Conservation (phyloP, 352 stramenopile genomes). For the Phytophthora idaei region DNA sequence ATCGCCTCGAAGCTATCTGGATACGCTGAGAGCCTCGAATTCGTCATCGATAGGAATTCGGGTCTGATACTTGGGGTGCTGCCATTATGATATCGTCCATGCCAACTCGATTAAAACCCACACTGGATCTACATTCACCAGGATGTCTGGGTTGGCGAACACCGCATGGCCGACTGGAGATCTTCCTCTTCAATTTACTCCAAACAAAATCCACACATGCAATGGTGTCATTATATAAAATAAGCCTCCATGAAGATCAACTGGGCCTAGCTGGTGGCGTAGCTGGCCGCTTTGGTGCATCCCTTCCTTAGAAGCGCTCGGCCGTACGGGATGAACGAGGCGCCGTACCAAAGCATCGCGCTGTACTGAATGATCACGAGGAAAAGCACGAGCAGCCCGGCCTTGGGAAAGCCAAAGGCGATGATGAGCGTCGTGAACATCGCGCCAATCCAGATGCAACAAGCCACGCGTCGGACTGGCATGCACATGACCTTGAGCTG, state of each 20-base stretch:
- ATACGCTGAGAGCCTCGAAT: no score
- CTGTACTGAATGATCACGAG: conserved; percentile 81
- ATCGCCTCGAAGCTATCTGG: no score
- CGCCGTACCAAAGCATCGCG: conserved; percentile 86
- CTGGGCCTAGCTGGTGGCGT: conserved; percentile 43
- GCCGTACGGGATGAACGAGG: conserved; percentile 83
- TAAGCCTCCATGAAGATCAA: conserved; percentile 5
- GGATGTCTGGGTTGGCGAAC: no score
- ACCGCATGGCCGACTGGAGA: no score
- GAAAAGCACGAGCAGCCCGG: conserved; percentile 68
- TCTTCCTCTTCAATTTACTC: no score
- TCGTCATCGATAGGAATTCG: no score
- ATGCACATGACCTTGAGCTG: conserved; percentile 88
- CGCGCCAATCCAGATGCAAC: conserved; percentile 76
- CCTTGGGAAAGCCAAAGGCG: conserved; percentile 73
- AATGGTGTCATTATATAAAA: conserved; percentile 33
- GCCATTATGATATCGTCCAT: no score
- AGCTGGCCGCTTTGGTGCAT: conserved; percentile 57
- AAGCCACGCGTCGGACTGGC: conserved; percentile 79
- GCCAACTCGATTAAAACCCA: no score
- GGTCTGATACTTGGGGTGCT: no score
- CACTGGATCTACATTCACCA: no score
- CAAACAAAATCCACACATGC: neutral
- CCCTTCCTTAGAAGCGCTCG: conserved; percentile 80
- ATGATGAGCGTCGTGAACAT: conserved; percentile 81